Evolutionary conservation across 164 flowering plant genomes (phyloP), one percentile per base, ranked within the genome.

Genomic region (Echeveria elegans): DNA sequence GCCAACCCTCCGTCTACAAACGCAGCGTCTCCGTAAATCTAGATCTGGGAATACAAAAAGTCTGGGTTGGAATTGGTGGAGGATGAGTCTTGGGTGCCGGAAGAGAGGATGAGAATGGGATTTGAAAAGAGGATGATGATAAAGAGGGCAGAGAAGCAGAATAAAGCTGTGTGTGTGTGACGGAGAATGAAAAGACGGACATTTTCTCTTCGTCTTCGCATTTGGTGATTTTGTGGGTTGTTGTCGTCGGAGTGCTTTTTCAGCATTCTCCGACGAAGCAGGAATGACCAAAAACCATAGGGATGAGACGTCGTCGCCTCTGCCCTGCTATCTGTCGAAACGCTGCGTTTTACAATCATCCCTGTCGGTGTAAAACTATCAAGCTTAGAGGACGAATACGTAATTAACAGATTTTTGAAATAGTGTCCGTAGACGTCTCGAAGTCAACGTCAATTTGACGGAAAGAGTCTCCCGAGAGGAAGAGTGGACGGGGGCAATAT

Each of bases 141-240:
- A n/a, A 68, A 40, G 43, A 24, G 32, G 26, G 48, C 18, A 21
- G 30, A 9, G 31, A 65, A 15, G 12, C n/a, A 14, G 47, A 43
- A 65, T 12, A 65, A 5, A 15, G 58, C 21, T n/a, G n/a, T 11
- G 56, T 26, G 31, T 31, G 47, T n/a, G 6, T n/a, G 31, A 23
- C n/a, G 36, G 53, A 41, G 48, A 65, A 29, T 29, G 63, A 65
- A 45, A 65, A 45, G 29, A 52, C 47, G 26, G 68, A 12, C 68
- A 65, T 68, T 32, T 14, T 26, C 19, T 40, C 45, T 12, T 12
- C 45, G 14, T 10, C 11, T 14, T 40, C 45, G 45, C 15, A 12
- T 2, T 10, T 40, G 45, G 45, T 10, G 14, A 16, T 10, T 40
- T 40, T 40, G 45, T 40, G 15, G 45, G 14, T 40, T 36, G 40